phyloP scores from a whole-genome alignment of 2,329 filamentous ascomycete genomes.

The Aplosporella prunicola region DNA sequence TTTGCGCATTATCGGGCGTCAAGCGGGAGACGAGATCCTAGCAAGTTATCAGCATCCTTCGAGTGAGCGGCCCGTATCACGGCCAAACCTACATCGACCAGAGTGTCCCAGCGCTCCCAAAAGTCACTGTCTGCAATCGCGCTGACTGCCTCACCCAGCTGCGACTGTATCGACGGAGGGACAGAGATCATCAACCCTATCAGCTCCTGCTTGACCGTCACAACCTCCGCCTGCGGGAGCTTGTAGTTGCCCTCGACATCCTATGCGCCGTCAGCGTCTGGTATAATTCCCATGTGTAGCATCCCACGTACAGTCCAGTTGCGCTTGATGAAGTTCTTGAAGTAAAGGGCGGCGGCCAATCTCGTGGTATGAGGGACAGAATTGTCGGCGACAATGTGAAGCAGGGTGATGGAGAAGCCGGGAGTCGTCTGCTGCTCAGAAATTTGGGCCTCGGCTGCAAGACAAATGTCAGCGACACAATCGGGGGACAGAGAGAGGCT shows the following conservation, averaged over 20 bases:
- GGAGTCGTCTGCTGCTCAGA: conserved; percentile 72
- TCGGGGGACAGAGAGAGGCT: not conserved
- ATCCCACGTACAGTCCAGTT: conserved; percentile 66
- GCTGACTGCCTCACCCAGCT: conserved; percentile 93
- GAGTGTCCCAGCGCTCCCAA: conserved; percentile 90
- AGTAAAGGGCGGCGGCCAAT: conserved; percentile 80
- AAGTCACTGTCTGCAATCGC: conserved; percentile 98
- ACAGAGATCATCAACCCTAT: conserved; percentile 95
- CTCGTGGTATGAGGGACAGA: conserved; percentile 66
- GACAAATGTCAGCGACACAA: conserved; percentile 16
- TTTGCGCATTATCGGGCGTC: conserved; percentile 66
- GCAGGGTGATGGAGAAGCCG: conserved; percentile 73
- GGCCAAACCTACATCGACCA: conserved; percentile 59
- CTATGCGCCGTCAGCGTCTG: conserved; percentile 26
- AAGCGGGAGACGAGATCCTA: conserved; percentile 82
- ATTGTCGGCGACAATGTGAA: conserved; percentile 79
- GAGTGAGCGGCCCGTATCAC: not conserved
- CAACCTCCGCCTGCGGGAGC: conserved; percentile 71
- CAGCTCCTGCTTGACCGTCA: conserved; percentile 86
- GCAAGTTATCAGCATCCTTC: conserved; percentile 5
- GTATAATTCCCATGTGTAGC: not conserved
- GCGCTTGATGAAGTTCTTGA: conserved; percentile 95
- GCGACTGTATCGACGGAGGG: conserved; percentile 76
- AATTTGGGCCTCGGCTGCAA: conserved; percentile 71
- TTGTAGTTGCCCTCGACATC: conserved; percentile 94